Evolutionary conservation across 139 green algal genomes (phyloP).

Genomic region (Deuterostichococcus epilithicus): DNA sequence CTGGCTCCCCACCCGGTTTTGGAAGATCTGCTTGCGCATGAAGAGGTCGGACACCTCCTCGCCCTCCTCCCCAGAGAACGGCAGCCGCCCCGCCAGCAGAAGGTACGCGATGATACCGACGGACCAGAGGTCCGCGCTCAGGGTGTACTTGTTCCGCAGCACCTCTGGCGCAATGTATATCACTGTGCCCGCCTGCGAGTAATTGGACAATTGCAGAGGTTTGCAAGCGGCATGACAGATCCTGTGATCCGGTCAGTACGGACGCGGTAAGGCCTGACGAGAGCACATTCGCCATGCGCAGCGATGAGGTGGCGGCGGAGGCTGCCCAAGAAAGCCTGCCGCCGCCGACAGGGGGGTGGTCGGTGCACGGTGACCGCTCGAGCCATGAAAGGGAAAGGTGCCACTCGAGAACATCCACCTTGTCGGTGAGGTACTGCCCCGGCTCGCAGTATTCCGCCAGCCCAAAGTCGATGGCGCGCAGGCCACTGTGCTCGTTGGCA

Average conservation of each 20-base stretch:
- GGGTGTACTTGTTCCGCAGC: slow-evolving; percentile 52
- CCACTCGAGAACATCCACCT: neutral
- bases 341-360: no score
- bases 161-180: slow-evolving; percentile 62
- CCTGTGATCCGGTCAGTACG: no score
- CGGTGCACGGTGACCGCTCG: no score
- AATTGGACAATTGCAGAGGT: no score
- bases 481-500: slow-evolving; percentile 29
- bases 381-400: no score
- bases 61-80: slow-evolving; percentile 59
- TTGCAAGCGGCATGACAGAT: no score
- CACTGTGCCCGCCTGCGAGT: slow-evolving; percentile 41
- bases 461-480: slow-evolving; percentile 82
- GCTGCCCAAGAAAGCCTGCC: no score
- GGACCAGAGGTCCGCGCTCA: slow-evolving; percentile 70
- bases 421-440: slow-evolving; percentile 29
- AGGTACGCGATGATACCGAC: slow-evolving; percentile 60
- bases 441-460: slow-evolving; percentile 57
- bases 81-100: slow-evolving; percentile 61
- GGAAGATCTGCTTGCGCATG: slow-evolving; percentile 31
- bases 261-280: no score
- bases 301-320: no score
- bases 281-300: neutral
- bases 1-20: slow-evolving; percentile 21
- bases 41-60: slow-evolving; percentile 46